Base-by-base conservation (phyloP, 257 asterid species). In the Solanum raphanifolium region DNA sequence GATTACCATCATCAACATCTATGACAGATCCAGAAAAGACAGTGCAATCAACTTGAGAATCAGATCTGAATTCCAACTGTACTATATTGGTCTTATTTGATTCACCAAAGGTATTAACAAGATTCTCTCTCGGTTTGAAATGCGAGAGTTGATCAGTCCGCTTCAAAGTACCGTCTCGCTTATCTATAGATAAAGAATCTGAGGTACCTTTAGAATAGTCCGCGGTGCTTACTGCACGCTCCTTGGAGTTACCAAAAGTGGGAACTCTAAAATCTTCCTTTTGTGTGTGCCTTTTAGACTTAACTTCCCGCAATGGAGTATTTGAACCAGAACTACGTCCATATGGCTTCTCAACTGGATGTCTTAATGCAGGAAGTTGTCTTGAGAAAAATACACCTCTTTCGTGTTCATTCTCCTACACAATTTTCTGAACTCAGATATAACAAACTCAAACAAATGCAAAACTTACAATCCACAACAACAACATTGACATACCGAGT, bases 211-310 rank as follows among this genome's bases (percentile, higher is more conserved):
- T 87, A 78, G 73, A 82, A 27, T 20, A 83, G 32, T 84, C 74
- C 66, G 79, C 83, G 46, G 39, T 86, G 83, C 79, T 88, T 31
- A 87, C 68, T 29, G 87, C 85, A 76, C 27, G 72, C 73, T 90
- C 94, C 86, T 68, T 88, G 27, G 93, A 89, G 46, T 91, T 91
- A 72, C 88, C 55, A 86, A 95, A 92, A 66, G 92, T 90, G 38
- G 98, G 98, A 89, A 96, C 97, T 84, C 91, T 91, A 83, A 92
- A 94, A 85, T 96, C 98, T 90, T 95, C 95, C 76, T 93, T 97
- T 48, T 92, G 93, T 21, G 58, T 86, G 39, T 86, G 92, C 91
- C 90, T 93, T 87, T 89, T 89, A 87, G 84, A 91, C 89, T 91
- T 91, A 29, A 31, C 89, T 84, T 90, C 92, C 76, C 88, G 58